These are phyloP conservation scores for Zymoseptoria crescenta DNA, from an alignment of 2,329 filamentous ascomycete genomes.

Conservation along the genomic window DNA sequence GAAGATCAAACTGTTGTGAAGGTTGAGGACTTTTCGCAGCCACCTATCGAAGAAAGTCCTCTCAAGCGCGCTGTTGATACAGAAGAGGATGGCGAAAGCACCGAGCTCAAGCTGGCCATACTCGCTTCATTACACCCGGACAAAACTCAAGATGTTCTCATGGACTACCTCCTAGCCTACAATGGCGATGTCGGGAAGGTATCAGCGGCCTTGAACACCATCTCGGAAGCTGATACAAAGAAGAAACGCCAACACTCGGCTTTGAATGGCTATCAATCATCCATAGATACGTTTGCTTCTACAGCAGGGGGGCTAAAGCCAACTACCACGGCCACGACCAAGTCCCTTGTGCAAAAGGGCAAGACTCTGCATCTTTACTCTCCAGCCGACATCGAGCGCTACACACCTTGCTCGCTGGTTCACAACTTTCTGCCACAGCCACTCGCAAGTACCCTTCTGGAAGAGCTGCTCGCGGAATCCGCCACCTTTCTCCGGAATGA, in stretches of 20 bases:
- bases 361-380: slow-evolving; percentile 77
- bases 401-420: slow-evolving; percentile 86
- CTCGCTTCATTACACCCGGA: slow-evolving; percentile 68
- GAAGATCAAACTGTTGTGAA: not conserved
- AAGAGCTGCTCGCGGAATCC: slow-evolving; percentile 68
- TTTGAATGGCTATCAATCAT: slow-evolving; percentile 37
- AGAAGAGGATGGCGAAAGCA: slow-evolving; percentile 61
- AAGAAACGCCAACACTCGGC: not conserved
- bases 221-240: slow-evolving; percentile 8
- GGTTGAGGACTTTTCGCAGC: not conserved
- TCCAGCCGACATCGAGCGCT: slow-evolving; percentile 67
- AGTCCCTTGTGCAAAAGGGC: slow-evolving; percentile 61
- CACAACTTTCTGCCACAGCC: slow-evolving; percentile 75
- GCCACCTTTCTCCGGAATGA: slow-evolving; percentile 60
- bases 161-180: slow-evolving; percentile 71
- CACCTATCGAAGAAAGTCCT: slow-evolving; percentile 3
- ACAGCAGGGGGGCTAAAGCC: not conserved
- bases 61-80: slow-evolving; percentile 1
- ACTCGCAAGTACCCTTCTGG: slow-evolving; percentile 65
- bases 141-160: slow-evolving; percentile 56
- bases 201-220: slow-evolving; percentile 45
- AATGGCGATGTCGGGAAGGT: slow-evolving; percentile 68
- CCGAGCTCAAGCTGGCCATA: slow-evolving; percentile 81
- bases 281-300: slow-evolving; percentile 21
- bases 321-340: slow-evolving; percentile 1